These are phyloP conservation scores for Chaetomium fimeti DNA, from an alignment of 495 filamentous ascomycete species.

Conservation along the genomic window DNA sequence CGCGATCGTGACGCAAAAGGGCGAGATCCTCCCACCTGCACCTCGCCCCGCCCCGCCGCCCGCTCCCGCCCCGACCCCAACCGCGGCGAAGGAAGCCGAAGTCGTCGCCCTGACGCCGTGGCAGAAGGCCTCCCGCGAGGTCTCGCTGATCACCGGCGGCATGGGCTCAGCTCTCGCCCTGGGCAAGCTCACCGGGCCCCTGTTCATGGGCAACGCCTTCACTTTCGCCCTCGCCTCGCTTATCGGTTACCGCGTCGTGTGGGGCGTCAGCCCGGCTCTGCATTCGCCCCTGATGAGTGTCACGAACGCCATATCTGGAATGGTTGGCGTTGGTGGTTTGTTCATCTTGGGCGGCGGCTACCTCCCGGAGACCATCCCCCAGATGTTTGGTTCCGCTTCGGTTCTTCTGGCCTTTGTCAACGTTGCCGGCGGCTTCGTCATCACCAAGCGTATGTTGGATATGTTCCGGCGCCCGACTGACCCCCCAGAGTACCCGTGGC, in stretches of 20 bases:
- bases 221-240: slow-evolving; percentile 75
- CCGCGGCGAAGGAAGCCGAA: slow-evolving; percentile 54
- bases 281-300: slow-evolving; percentile 84
- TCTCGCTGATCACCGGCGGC: slow-evolving; percentile 63
- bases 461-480: slow-evolving; percentile 83
- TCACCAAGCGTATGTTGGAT: slow-evolving; percentile 86
- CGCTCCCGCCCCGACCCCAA: slow-evolving; percentile 52
- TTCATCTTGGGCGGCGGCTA: slow-evolving; percentile 78
- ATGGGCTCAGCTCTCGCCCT: slow-evolving; percentile 70
- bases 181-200: slow-evolving; percentile 70
- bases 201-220: slow-evolving; percentile 81
- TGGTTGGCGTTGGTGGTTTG: slow-evolving; percentile 79
- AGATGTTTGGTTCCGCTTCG: slow-evolving; percentile 69
- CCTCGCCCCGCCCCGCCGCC: slow-evolving; percentile 70
- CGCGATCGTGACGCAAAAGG: slow-evolving; percentile 71
- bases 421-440: slow-evolving; percentile 76
- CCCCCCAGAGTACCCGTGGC: slow-evolving; percentile 78
- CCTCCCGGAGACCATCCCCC: slow-evolving; percentile 70
- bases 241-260: slow-evolving; percentile 77
- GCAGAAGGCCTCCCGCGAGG: slow-evolving; percentile 71
- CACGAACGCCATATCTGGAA: slow-evolving; percentile 82
- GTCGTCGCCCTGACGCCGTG: slow-evolving; percentile 68
- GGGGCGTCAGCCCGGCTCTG: slow-evolving; percentile 72
- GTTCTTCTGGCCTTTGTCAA: slow-evolving; percentile 81
- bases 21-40: slow-evolving; percentile 67